Conservation (phyloP, 768 basidiomycete species). For the Sarcomyxa edulis region DNA sequence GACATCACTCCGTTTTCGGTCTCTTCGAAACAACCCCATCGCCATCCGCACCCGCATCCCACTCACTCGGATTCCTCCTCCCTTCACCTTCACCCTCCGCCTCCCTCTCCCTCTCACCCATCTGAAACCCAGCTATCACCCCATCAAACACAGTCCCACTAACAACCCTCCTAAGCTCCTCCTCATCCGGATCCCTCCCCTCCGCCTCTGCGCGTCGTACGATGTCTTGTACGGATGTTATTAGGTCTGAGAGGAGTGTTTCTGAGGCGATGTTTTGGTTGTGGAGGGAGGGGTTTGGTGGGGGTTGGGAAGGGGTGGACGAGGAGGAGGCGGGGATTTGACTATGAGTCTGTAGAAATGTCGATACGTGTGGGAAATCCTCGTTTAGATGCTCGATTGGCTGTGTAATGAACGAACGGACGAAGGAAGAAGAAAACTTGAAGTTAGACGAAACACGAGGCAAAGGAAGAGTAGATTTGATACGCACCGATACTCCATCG, state of each 20-base stretch:
- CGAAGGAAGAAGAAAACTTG: slow-evolving; percentile 1
- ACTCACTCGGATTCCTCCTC: slow-evolving; percentile 1
- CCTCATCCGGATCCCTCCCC: slow-evolving; percentile 63
- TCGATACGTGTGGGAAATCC: slow-evolving; percentile 66
- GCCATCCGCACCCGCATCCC: not conserved
- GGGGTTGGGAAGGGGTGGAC: slow-evolving; percentile 9
- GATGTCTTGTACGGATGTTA: slow-evolving; percentile 62
- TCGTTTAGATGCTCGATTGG: slow-evolving; percentile 65
- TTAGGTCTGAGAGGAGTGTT: slow-evolving; percentile 58
- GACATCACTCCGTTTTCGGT: not conserved
- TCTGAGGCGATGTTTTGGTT: slow-evolving; percentile 68
- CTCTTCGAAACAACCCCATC: not conserved
- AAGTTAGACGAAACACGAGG: not conserved
- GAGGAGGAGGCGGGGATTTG: slow-evolving; percentile 18
- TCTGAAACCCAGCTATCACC: slow-evolving; percentile 53
- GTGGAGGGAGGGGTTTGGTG: slow-evolving; percentile 49
- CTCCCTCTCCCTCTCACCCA: slow-evolving; percentile 24
- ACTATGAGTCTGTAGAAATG: slow-evolving; percentile 44
- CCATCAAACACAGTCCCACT: slow-evolving; percentile 63
- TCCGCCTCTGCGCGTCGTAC: slow-evolving; percentile 49
- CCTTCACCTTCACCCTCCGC: slow-evolving; percentile 13
- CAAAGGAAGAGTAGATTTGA: not conserved
- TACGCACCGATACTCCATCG: slow-evolving; percentile 72
- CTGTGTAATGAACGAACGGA: slow-evolving; percentile 28
- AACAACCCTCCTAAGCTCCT: slow-evolving; percentile 59